phyloP scores from a whole-genome alignment of 75 land plant genomes.

The Picea glauca region DNA sequence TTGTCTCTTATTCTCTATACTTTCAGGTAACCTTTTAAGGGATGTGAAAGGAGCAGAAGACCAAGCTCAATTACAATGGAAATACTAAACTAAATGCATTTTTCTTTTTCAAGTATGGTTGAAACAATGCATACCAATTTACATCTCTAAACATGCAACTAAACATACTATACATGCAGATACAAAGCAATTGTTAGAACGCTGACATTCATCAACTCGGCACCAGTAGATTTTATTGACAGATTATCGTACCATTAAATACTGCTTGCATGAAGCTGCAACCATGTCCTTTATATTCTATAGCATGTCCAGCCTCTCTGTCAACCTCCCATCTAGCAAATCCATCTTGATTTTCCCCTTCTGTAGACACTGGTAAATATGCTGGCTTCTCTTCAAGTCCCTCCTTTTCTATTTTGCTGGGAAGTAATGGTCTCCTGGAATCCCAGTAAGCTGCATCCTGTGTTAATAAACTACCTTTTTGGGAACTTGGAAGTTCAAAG shows the following conservation, averaged over 20 bases:
- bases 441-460: slow-evolving; percentile 25
- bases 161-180: not conserved
- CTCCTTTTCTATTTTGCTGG: not conserved
- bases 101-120: not conserved
- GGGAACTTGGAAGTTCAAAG: slow-evolving; percentile 17
- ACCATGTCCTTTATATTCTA: slow-evolving; percentile 30
- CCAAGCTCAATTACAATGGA: not conserved
- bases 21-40: not conserved
- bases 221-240: not conserved
- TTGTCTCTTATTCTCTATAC: not conserved
- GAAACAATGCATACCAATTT: not conserved
- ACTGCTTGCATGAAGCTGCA: slow-evolving; percentile 62
- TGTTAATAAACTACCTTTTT: not conserved
- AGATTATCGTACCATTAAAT: slow-evolving; percentile 45
- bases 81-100: not conserved
- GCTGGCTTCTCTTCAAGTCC: slow-evolving; percentile 9
- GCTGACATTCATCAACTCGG: not conserved
- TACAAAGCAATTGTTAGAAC: not conserved
- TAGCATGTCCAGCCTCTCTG: slow-evolving; percentile 17
- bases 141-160: not conserved
- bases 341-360: slow-evolving; percentile 10
- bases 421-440: slow-evolving; percentile 22
- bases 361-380: not conserved
- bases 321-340: not conserved
- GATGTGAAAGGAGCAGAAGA: not conserved